Percentiles rank a stretch among this genome's conserved stretches.
phyloP scores from a whole-genome alignment of 2,329 filamentous ascomycete species.

The Nigrograna mackinnonii region DNA sequence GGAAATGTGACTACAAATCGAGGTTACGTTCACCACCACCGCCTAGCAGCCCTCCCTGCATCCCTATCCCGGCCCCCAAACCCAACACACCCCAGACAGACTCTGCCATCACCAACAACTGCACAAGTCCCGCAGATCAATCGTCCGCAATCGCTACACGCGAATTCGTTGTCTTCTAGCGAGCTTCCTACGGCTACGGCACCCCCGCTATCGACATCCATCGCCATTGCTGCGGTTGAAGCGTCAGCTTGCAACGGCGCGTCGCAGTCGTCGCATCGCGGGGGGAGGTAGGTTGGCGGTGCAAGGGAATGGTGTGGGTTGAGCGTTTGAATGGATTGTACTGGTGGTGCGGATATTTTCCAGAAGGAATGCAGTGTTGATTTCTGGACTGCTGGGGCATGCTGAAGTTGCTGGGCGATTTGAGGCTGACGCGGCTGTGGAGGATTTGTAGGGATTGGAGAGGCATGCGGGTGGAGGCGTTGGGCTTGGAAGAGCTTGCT shows the following conservation, averaged over 20 bases:
- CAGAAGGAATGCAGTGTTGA: constrained; percentile 54
- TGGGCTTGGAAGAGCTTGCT: constrained; percentile 51
- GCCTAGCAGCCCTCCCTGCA: too few species aligned
- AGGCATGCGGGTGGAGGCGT: constrained; percentile 29
- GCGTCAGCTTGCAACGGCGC: constrained; percentile 32
- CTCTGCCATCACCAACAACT: constrained; percentile 38
- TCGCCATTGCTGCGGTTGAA: constrained; percentile 41
- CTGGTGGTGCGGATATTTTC: constrained; percentile 42
- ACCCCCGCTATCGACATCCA: constrained; percentile 35
- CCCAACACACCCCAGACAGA: constrained; percentile 47
- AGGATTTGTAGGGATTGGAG: constrained; percentile 29
- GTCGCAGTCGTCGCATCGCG: constrained; percentile 52
- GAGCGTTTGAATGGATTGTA: constrained; percentile 14
- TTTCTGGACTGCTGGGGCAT: constrained; percentile 34
- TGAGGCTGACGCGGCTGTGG: constrained; percentile 4
- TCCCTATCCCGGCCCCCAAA: constrained; percentile 7
- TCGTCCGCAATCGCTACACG: constrained; percentile 43
- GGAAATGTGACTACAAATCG: too few species aligned
- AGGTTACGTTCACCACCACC: too few species aligned
- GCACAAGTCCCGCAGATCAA: constrained; percentile 48
- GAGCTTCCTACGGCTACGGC: constrained; percentile 20
- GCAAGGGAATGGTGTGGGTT: constrained; percentile 1
- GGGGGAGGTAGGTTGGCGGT: constrained; percentile 7
- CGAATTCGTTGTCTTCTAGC: too few species aligned
- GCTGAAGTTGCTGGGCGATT: constrained; percentile 7